Evolutionary conservation across 805 yeast species (phyloP).

Genomic region (Candida sithepensis): DNA sequence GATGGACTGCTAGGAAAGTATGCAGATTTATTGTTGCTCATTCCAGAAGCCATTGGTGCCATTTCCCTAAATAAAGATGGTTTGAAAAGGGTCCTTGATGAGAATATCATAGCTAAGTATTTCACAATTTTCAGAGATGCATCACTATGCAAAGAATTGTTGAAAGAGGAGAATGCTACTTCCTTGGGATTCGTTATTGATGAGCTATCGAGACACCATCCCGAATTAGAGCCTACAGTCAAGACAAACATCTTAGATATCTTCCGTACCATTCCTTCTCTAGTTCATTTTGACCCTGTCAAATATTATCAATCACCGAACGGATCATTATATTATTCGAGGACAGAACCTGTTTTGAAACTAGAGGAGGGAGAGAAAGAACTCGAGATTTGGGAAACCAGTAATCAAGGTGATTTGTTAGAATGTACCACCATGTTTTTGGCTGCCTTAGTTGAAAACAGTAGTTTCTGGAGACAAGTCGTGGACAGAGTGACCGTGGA

Average conservation of each 20-base stretch:
- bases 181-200: conserved; percentile 68
- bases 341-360: conserved; percentile 39
- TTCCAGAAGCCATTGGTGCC: conserved; percentile 80
- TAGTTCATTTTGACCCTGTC: conserved; percentile 37
- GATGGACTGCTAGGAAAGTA: conserved; percentile 52
- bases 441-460: conserved; percentile 49
- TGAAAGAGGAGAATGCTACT: conserved; percentile 48
- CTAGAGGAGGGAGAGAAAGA: conserved; percentile 39
- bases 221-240: conserved; percentile 61
- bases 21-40: conserved; percentile 51
- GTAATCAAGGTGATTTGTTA: conserved; percentile 41
- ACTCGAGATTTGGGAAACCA: conserved; percentile 51
- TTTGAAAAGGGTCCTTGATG: conserved; percentile 46
- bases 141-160: conserved; percentile 50
- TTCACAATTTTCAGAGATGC: conserved; percentile 49
- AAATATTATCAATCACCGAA: conserved; percentile 40
- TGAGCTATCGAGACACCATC: conserved; percentile 80
- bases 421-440: conserved; percentile 51
- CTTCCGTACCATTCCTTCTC: conserved; percentile 41
- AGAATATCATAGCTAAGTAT: conserved; percentile 36
- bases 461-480: conserved; percentile 43
- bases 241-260: conserved; percentile 43
- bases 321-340: conserved; percentile 38
- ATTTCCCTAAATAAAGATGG: conserved; percentile 77
- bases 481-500: conserved; percentile 36